These are phyloP conservation scores for Nitzschia sp. DNA, from an alignment of 108 stramenopile species.

Conservation along the genomic window DNA sequence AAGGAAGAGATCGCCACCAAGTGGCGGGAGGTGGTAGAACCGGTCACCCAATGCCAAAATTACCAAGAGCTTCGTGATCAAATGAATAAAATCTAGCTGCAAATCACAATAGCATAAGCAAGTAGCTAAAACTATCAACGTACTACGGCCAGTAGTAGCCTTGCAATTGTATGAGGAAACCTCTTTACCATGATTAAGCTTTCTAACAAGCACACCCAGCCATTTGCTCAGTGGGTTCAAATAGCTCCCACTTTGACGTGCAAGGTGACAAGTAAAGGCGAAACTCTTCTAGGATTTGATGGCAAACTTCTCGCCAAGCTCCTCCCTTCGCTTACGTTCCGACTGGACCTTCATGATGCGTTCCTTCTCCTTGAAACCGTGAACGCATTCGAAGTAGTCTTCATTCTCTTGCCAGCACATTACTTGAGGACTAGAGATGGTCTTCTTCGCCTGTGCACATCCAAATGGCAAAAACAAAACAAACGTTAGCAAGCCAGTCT, in stretches of 20 bases:
- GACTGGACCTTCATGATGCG: slow-evolving; percentile 54
- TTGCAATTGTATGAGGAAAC: neutral
- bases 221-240: no score
- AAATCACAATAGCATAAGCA: neutral
- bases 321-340: slow-evolving; percentile 56
- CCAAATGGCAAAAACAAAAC: slow-evolving; percentile 1
- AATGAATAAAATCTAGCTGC: slow-evolving; percentile 2
- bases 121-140: neutral
- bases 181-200: neutral
- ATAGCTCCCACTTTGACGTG: no score
- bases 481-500: slow-evolving; percentile 2
- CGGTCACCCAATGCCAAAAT: slow-evolving; percentile 34
- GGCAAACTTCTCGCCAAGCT: slow-evolving; percentile 32
- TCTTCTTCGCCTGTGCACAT: slow-evolving; percentile 28
- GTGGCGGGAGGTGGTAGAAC: slow-evolving; percentile 44
- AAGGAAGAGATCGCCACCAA: slow-evolving; percentile 29
- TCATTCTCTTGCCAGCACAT: slow-evolving; percentile 57
- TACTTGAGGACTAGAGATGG: slow-evolving; percentile 24
- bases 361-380: slow-evolving; percentile 74
- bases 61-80: slow-evolving; percentile 34
- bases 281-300: slow-evolving; percentile 20
- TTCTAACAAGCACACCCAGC: neutral
- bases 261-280: no score
- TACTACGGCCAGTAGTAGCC: neutral
- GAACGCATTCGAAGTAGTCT: slow-evolving; percentile 91